These are phyloP conservation scores for Lactuca sativa DNA, from an alignment of 129 eudicot species.

Conservation along the genomic window DNA sequence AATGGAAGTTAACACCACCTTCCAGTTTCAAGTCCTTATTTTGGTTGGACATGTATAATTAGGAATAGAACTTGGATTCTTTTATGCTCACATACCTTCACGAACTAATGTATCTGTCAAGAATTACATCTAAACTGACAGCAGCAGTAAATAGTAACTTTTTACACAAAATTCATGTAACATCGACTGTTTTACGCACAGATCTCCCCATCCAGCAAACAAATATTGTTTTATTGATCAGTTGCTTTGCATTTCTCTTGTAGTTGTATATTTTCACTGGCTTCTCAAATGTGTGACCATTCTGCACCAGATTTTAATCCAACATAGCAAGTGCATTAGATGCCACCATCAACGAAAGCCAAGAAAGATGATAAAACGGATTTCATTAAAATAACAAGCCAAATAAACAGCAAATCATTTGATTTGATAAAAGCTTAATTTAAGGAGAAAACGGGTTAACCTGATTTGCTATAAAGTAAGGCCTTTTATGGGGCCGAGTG, in stretches of 20 bases:
- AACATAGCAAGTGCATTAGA: conserved; percentile 8
- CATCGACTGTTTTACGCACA: too few species aligned
- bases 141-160: too few species aligned
- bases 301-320: conserved; percentile 52
- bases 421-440: background rate
- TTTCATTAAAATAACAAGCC: background rate
- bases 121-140: too few species aligned
- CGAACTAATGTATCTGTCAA: too few species aligned
- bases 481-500: conserved; percentile 55
- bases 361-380: background rate
- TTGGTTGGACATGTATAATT: too few species aligned
- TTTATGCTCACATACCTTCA: too few species aligned
- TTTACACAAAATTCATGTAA: too few species aligned
- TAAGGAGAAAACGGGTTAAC: conserved; percentile 37
- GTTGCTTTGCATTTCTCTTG: conserved; percentile 27
- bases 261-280: conserved; percentile 93
- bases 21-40: too few species aligned
- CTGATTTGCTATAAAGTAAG: conserved; percentile 84
- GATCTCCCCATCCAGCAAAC: background rate
- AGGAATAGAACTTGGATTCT: too few species aligned
- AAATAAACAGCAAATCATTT: background rate
- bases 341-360: background rate
- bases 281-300: conserved; percentile 89
- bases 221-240: background rate
- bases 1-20: too few species aligned